Conservation (phyloP, 371 early-diverging fungal genomes). For the Syncephalastrum contaminatum region DNA sequence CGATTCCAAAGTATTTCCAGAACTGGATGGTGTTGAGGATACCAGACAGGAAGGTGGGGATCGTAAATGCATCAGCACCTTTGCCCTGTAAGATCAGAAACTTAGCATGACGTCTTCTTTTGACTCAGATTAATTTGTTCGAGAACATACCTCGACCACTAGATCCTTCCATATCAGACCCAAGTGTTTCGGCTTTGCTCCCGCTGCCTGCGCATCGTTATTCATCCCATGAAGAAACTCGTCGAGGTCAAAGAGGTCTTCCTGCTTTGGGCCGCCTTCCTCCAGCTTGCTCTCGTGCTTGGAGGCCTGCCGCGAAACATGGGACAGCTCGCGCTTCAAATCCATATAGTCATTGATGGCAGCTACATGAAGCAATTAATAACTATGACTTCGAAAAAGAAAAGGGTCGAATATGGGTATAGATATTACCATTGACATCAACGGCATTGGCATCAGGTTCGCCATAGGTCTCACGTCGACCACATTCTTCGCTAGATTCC, state of each 20-base stretch:
- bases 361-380: slow-evolving; percentile 11
- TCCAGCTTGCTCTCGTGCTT: slow-evolving; percentile 6
- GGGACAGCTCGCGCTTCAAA: slow-evolving; percentile 28
- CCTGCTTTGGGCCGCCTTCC: slow-evolving; percentile 13
- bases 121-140: no score
- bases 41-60: slow-evolving; percentile 15
- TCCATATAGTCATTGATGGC: slow-evolving; percentile 31
- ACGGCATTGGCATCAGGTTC: slow-evolving; percentile 47
- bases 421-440: slow-evolving; percentile 36
- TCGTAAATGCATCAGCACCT: slow-evolving; percentile 23
- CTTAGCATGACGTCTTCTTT: no score
- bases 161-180: slow-evolving; percentile 37
- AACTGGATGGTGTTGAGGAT: slow-evolving; percentile 2
- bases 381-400: slow-evolving; percentile 4
- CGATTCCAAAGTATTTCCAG: slow-evolving; percentile 13
- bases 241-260: slow-evolving; percentile 17
- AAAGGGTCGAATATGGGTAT: no score
- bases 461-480: slow-evolving; percentile 28
- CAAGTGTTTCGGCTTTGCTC: slow-evolving; percentile 26
- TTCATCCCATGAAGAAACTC: slow-evolving; percentile 15
- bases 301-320: slow-evolving; percentile 19
- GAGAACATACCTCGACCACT: slow-evolving; percentile 24
- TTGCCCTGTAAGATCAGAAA: slow-evolving; percentile 8
- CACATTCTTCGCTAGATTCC: neutral
- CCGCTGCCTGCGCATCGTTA: slow-evolving; percentile 11